phyloP scores from a whole-genome alignment of 176 grass and related monocot genomes.

The Ensete ventricosum region DNA sequence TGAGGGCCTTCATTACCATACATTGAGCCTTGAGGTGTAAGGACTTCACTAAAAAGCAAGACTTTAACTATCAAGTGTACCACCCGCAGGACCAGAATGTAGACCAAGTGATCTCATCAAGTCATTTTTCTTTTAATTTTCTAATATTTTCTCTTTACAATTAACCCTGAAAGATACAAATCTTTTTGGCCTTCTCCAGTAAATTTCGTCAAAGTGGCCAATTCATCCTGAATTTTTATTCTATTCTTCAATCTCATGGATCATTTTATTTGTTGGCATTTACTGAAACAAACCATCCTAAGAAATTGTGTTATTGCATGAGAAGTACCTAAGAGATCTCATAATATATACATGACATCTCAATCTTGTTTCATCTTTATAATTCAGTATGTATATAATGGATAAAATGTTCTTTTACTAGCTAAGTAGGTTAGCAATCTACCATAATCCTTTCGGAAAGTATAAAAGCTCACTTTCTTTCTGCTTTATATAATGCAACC shows the following conservation, averaged over 20 bases:
- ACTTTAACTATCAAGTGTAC: too few species aligned
- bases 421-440: too few species aligned
- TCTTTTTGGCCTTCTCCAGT: background rate
- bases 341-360: background rate
- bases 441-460: background rate
- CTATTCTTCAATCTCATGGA: background rate
- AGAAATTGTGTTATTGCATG: background rate
- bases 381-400: background rate
- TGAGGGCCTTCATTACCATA: too few species aligned
- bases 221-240: background rate
- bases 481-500: background rate
- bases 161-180: background rate
- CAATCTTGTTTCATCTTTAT: background rate
- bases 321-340: background rate
- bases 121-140: background rate
- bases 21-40: too few species aligned
- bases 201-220: background rate
- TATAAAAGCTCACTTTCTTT: background rate
- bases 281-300: background rate
- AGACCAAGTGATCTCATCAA: too few species aligned
- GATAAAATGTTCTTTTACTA: background rate
- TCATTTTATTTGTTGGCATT: background rate
- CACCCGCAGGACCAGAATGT: too few species aligned
- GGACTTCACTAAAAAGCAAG: too few species aligned
- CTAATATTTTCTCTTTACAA: background rate